Evolutionary conservation across 768 basidiomycete species (phyloP), one percentile per base, ranked within the genome.

Genomic region (Panaeolus cyanescens): DNA sequence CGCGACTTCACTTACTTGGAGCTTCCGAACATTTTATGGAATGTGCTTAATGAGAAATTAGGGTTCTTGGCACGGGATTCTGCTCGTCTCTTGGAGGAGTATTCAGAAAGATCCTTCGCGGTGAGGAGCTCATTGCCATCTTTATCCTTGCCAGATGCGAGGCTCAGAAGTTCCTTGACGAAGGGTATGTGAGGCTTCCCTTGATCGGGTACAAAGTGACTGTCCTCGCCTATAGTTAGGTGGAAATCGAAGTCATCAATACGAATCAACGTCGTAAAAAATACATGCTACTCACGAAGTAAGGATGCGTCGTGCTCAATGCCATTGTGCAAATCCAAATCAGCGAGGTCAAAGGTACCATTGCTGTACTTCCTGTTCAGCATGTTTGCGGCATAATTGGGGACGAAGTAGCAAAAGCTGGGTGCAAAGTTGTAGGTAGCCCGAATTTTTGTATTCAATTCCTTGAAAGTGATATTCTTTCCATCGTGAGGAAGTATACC

Each of bases 251-350:
- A 20, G n/a, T 15, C 15, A 3, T 37, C 5, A 5, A 25, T 39
- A 8, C 13, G 28, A 32, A 28, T 10, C 50, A 5, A 17, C 10
- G 19, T 50, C 8, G 19, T 12, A 1, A 54, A 32, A 36, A 32
- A 12, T 55, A 36, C 33, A 28, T 19, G 20, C n/a, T 13, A 80
- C 84, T 50, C 70, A 88, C 88, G 80, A 15, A 80, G 78, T 20
- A 90, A 74, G 0, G 87, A 88, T 0, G 76, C 87, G 66, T 90
- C 88, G 65, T 90, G 88, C 64, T 90, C 89, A 58, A 91, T 91
- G 5, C 87, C 86, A 62, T 91, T 92, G 71, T 93, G 92, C 12
- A 89, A 68, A 67, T 84, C 84, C 39, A 93, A 77, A 32, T 93
- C 90, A 8, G 76, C 74, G 12, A 93, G 75, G 67, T 92, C 84